Evolutionary conservation across 2,329 filamentous ascomycete species (phyloP).

Genomic region (Exophiala bonariae): DNA sequence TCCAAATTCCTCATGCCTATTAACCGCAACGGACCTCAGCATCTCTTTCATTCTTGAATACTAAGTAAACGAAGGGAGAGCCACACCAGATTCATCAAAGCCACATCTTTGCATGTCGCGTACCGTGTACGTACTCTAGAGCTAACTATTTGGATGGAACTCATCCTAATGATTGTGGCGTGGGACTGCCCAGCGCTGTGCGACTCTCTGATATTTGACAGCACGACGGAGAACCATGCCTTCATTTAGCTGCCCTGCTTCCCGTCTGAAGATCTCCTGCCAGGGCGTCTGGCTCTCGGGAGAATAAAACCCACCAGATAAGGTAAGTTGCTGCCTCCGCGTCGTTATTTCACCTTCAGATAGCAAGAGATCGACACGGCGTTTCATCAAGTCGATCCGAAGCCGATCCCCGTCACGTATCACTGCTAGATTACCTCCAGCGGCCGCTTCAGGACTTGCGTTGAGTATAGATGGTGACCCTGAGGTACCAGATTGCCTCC

Average conservation of each 20-base stretch:
- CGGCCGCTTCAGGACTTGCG: constrained; percentile 56
- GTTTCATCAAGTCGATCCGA: constrained; percentile 51
- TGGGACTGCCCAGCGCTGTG: constrained; percentile 40
- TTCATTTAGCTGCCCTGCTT: constrained; percentile 46
- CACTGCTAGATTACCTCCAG: constrained; percentile 54
- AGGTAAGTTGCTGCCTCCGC: constrained; percentile 40
- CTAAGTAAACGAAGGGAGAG: too few relatives aligned
- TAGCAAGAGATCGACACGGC: constrained; percentile 51
- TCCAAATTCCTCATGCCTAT: too few relatives aligned
- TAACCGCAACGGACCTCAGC: too few relatives aligned
- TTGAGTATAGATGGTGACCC: constrained; percentile 58
- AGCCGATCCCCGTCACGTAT: constrained; percentile 51
- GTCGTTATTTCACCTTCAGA: constrained; percentile 42
- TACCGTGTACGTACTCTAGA: too few relatives aligned
- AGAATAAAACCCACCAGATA: constrained; percentile 37
- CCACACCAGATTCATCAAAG: too few relatives aligned
- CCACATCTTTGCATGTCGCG: too few relatives aligned
- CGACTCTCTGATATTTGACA: constrained; percentile 48
- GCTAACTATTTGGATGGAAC: too few relatives aligned
- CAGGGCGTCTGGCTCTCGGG: constrained; percentile 50
- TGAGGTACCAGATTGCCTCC: constrained; percentile 57
- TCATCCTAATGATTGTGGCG: constrained; percentile 45
- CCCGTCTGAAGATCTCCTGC: constrained; percentile 54
- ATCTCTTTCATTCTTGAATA: too few relatives aligned
- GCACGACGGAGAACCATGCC: constrained; percentile 51